Conservation (phyloP, 805 yeast genomes). For the Metschnikowia henanensis region DNA sequence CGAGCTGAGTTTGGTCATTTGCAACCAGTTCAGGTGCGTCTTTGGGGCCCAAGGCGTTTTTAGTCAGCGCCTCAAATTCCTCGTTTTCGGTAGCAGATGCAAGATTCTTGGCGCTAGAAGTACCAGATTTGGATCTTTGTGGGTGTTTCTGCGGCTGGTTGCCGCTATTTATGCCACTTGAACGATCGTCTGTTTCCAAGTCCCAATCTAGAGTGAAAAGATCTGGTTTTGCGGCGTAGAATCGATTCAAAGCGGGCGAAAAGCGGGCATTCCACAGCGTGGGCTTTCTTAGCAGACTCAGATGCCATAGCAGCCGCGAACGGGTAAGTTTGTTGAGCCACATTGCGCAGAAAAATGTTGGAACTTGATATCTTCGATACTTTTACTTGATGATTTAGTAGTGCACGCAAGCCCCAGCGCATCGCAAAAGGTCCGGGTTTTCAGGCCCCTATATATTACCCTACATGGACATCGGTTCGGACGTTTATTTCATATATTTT, state of each 20-base stretch:
- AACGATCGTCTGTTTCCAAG: neutral
- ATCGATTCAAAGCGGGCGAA: neutral
- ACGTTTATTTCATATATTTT: no score
- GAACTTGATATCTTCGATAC: no score
- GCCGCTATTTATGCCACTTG: neutral
- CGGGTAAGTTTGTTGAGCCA: neutral
- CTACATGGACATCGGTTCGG: no score
- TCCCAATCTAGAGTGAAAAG: conserved; percentile 13
- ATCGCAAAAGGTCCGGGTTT: neutral
- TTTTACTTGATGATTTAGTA: neutral
- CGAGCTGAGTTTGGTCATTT: conserved; percentile 7
- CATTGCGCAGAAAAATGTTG: neutral
- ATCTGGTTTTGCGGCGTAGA: conserved; percentile 6
- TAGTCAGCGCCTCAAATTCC: neutral
- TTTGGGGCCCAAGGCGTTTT: neutral
- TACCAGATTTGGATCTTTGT: no score
- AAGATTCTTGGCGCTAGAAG: no score
- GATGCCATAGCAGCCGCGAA: conserved; percentile 1
- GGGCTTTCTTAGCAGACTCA: neutral
- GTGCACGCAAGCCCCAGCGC: neutral
- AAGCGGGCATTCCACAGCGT: neutral
- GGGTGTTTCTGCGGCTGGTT: neutral
- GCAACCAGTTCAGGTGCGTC: neutral
- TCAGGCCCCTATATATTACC: no score
- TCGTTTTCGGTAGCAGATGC: neutral